Evolutionary conservation across 306 rosid species (phyloP), one percentile per base, ranked within the genome.

Genomic region (Fragaria vesca): DNA sequence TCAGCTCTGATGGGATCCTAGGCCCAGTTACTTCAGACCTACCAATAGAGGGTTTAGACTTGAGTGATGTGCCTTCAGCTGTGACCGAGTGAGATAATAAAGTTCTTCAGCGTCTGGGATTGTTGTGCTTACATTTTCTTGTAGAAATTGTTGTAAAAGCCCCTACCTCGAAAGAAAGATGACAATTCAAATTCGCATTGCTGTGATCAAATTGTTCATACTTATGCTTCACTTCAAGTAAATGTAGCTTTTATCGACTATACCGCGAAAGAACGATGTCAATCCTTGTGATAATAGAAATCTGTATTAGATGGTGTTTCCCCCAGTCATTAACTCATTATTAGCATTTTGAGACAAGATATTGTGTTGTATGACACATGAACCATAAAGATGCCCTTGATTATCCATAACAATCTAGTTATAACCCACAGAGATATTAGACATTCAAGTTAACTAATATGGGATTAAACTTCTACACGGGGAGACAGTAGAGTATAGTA

Each of bases 41-140:
- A 81, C 95, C 98, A n/a, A 79, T 82, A 21, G 97, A 89, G 86
- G 96, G 96, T 77, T 77, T 95, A 66, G 97, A 92, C 81, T 82
- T 92, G 77, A 86, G 84, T 77, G 91, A 87, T 61, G 83, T 92
- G 66, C 87, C 98, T 43, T 17, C 86, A 12, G 88, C 95, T 30
- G 89, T 81, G 24, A 67, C 69, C 5, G 82, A 84, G 12, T 76
- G 79, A 20, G 78, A 66, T 47, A 8, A 30, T 1, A 42, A 42
- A 2, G 71, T 30, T 75, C 9, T 30, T 61, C 47, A 17, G 58
- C 60, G 11, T 62, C 11, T 75, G 66, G 72, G 40, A 45, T 38
- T 36, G 26, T 46, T 57, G 46, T 32, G 68, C 69, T 52, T 74
- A 57, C 34, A 18, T 24, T 74, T 76, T 73, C 79, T 52, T 73